Conservation (phyloP, 257 asterid species). For the Linderniella brevidens region DNA sequence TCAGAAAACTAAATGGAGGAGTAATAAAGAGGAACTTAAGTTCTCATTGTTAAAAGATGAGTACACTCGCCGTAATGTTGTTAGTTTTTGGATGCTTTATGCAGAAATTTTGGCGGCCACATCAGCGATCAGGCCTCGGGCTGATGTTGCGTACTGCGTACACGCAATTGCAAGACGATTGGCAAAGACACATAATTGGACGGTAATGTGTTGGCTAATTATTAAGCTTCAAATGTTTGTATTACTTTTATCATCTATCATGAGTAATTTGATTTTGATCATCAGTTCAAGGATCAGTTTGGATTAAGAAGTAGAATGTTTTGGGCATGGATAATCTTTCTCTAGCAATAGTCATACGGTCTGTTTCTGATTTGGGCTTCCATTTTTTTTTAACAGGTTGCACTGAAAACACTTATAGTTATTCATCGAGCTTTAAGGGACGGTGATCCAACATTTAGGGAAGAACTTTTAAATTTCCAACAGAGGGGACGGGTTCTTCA, state of each 20-base stretch:
- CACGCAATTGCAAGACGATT: constrained; percentile 82
- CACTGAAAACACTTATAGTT: constrained; percentile 73
- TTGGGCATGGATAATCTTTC: neutral
- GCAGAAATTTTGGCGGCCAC: constrained; percentile 93
- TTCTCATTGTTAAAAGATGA: constrained; percentile 10
- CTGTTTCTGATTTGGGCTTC: too few species aligned
- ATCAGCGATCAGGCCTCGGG: constrained; percentile 78
- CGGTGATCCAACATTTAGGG: constrained; percentile 92
- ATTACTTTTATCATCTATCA: too few species aligned
- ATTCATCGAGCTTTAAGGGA: constrained; percentile 86
- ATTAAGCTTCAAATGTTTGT: too few species aligned
- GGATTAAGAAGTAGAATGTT: too few species aligned
- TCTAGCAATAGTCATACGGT: neutral
- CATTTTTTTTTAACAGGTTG: constrained; percentile 39
- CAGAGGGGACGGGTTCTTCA: constrained; percentile 82
- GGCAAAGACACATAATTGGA: constrained; percentile 97
- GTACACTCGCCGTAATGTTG: constrained; percentile 16
- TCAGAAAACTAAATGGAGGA: too few species aligned
- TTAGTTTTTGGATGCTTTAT: constrained; percentile 28
- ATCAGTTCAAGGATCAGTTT: too few species aligned
- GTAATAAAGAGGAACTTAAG: too few species aligned
- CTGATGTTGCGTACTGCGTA: constrained; percentile 96
- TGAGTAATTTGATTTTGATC: too few species aligned
- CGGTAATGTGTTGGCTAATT: constrained; percentile 26
- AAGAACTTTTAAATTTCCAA: constrained; percentile 77